phyloP scores from a whole-genome alignment of 163 green algal genomes.

The Coccomyxa subellipsoidea region DNA sequence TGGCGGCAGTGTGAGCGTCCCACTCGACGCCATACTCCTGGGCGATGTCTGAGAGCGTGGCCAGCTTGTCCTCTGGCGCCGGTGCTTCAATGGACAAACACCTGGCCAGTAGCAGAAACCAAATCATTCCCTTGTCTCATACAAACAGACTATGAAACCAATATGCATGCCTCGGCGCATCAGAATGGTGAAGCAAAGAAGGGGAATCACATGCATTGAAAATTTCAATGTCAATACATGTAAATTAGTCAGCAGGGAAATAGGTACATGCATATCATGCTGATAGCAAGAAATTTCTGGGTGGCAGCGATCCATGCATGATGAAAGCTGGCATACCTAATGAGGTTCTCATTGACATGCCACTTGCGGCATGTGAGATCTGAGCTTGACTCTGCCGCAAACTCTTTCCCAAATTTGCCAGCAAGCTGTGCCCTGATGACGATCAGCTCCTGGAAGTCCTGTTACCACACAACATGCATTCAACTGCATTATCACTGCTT shows the following conservation, averaged over 20 bases:
- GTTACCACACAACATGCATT: slow-evolving; percentile 19
- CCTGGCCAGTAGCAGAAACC: slow-evolving; percentile 8
- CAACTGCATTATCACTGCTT: too few relatives aligned
- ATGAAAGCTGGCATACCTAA: too few relatives aligned
- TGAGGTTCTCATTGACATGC: slow-evolving; percentile 72
- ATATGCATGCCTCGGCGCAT: too few relatives aligned
- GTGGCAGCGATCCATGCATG: too few relatives aligned
- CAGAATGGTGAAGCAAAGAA: too few relatives aligned
- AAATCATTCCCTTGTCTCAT: too few relatives aligned
- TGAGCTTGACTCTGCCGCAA: slow-evolving; percentile 38
- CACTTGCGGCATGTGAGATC: slow-evolving; percentile 58
- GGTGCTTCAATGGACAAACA: slow-evolving; percentile 72
- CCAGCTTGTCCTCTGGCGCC: slow-evolving; percentile 63
- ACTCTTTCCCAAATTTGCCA: slow-evolving; percentile 74
- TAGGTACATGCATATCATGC: too few relatives aligned
- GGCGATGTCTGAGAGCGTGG: slow-evolving; percentile 59
- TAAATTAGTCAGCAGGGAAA: too few relatives aligned
- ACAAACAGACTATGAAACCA: too few relatives aligned
- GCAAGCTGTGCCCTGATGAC: slow-evolving; percentile 55
- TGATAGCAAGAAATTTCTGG: too few relatives aligned
- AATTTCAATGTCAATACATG: too few relatives aligned
- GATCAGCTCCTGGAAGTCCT: slow-evolving; percentile 67
- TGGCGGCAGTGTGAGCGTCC: slow-evolving; percentile 38
- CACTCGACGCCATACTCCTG: slow-evolving; percentile 59
- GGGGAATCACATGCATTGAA: too few relatives aligned